Conservation (phyloP, 192 early-diverging fungal genomes). For the Chytriomyces hyalinus region DNA sequence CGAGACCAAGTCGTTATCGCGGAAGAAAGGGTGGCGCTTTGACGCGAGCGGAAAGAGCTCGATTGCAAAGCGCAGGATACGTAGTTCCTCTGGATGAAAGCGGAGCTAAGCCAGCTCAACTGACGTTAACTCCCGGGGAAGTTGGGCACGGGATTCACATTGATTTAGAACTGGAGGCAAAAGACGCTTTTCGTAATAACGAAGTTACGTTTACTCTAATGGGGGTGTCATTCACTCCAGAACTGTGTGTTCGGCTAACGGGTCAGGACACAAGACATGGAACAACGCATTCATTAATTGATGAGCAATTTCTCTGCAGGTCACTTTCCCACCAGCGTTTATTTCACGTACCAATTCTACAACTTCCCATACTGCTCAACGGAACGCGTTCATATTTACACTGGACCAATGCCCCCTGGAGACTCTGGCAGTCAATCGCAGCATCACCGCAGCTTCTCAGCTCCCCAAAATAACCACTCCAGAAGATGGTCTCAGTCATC, state of each 20-base stretch:
- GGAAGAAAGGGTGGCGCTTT: conserved; percentile 22
- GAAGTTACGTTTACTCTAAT: conserved; percentile 43
- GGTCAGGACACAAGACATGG: conserved; percentile 6
- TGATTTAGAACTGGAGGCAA: conserved; percentile 34
- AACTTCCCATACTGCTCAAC: conserved; percentile 47
- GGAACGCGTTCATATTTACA: conserved; percentile 42
- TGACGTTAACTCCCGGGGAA: conserved; percentile 10
- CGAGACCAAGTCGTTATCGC: neutral
- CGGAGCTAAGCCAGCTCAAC: conserved; percentile 30
- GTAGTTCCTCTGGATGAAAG: conserved; percentile 36
- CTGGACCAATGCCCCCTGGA: conserved; percentile 39
- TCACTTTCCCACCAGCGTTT: conserved; percentile 35
- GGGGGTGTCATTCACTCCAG: conserved; percentile 38
- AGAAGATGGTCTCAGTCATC: conserved; percentile 38
- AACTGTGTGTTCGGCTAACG: conserved; percentile 28
- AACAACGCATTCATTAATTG: neutral
- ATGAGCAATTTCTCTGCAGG: neutral
- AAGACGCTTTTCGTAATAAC: conserved; percentile 34
- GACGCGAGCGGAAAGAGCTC: conserved; percentile 35
- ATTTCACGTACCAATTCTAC: conserved; percentile 57
- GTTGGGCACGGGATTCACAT: neutral
- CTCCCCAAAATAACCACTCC: conserved; percentile 30
- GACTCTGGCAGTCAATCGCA: neutral
- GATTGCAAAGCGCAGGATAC: conserved; percentile 53
- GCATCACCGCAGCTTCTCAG: conserved; percentile 37